Percentiles rank a stretch among this genome's conserved stretches.
phyloP scores from a whole-genome alignment of 331 rosid species.

The Quercus phellos region DNA sequence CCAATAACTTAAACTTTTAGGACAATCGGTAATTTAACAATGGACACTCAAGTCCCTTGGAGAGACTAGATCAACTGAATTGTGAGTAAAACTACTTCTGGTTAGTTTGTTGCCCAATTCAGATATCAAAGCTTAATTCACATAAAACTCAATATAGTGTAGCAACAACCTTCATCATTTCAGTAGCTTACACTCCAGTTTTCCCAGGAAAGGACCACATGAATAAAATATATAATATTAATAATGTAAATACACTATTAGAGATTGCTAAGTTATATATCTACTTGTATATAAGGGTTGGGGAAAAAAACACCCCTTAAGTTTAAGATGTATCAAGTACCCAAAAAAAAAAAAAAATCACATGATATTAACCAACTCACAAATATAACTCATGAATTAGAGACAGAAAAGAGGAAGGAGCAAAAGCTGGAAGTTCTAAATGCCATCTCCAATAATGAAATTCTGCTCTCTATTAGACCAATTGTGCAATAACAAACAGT shows the following conservation, averaged over 20 bases:
- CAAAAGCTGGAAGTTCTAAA: background rate
- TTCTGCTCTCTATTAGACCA: background rate
- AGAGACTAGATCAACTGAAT: background rate
- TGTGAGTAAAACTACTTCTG: background rate
- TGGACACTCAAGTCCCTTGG: background rate
- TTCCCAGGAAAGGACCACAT: no score
- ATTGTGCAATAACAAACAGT: background rate
- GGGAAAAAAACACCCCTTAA: background rate
- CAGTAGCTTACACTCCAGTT: no score
- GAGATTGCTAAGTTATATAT: background rate
- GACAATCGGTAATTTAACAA: no score
- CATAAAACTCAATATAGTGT: no score
- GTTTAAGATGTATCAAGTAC: background rate
- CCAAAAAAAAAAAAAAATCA: background rate
- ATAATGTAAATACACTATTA: no score
- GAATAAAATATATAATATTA: no score
- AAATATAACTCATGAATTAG: background rate
- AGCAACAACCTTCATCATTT: no score
- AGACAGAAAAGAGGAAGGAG: background rate
- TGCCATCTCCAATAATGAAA: background rate
- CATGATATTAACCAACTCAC: background rate
- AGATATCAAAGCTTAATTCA: no score
- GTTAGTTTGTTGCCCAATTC: no score
- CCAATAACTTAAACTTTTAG: no score
- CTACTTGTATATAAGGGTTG: background rate